phyloP scores from a whole-genome alignment of 352 stramenopile species.

The Pythium scleroteichum region DNA sequence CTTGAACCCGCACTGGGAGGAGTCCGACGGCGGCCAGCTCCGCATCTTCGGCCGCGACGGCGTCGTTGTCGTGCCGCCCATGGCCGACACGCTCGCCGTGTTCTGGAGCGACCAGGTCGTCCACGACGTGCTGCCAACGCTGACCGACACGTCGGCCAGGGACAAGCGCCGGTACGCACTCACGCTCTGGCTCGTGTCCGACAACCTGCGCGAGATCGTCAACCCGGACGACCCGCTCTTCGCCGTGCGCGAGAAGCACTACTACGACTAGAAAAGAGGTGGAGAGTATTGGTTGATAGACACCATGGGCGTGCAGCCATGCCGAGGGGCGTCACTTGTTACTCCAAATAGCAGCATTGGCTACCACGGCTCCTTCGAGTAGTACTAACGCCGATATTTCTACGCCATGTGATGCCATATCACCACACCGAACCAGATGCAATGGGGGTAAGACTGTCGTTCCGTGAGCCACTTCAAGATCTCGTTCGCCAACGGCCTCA shows the following conservation, averaged over 20 bases:
- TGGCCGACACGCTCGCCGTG: conserved; percentile 77
- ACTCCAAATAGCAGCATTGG: too few species aligned
- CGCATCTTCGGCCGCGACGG: conserved; percentile 47
- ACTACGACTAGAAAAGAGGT: conserved; percentile 10
- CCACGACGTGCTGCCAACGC: conserved; percentile 77
- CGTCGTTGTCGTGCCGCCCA: conserved; percentile 55
- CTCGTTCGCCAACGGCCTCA: too few species aligned
- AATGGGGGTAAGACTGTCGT: too few species aligned
- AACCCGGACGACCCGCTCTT: conserved; percentile 42
- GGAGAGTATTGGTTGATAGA: too few species aligned
- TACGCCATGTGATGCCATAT: too few species aligned
- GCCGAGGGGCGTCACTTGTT: too few species aligned
- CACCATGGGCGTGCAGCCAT: too few species aligned
- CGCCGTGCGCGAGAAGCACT: conserved; percentile 38
- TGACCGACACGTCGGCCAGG: conserved; percentile 33
- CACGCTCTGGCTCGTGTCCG: conserved; percentile 85
- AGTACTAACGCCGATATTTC: too few species aligned
- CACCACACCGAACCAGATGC: too few species aligned
- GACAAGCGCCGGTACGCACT: conserved; percentile 67
- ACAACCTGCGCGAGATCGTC: conserved; percentile 50
- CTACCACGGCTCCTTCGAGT: too few species aligned
- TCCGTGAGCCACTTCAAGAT: too few species aligned
- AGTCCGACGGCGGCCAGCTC: conserved; percentile 50
- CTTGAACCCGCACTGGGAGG: conserved; percentile 67
- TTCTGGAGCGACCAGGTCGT: conserved; percentile 89